phyloP scores from a whole-genome alignment of 2,329 filamentous ascomycete genomes.

The Rhinocladiella similis region DNA sequence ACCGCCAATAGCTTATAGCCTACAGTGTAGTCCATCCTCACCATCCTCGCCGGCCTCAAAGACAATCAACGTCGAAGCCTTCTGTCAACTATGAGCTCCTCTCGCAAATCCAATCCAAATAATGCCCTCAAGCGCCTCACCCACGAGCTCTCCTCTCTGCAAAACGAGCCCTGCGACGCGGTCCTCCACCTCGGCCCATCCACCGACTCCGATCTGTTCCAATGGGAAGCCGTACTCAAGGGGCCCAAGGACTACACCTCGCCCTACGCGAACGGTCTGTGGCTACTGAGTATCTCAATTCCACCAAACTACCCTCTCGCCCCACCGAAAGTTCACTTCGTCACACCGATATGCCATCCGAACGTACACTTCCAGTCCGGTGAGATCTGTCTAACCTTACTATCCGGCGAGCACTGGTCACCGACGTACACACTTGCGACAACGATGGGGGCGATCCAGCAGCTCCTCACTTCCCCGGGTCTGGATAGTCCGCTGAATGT shows the following conservation, averaged over 20 bases:
- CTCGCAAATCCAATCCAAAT: slow-evolving; percentile 13
- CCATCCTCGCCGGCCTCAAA: no score
- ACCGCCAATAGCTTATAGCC: background rate
- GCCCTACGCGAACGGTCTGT: slow-evolving; percentile 63
- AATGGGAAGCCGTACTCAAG: slow-evolving; percentile 62
- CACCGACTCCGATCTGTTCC: slow-evolving; percentile 57
- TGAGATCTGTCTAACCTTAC: slow-evolving; percentile 90
- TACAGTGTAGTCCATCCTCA: background rate
- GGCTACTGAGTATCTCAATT: slow-evolving; percentile 76
- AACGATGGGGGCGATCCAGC: slow-evolving; percentile 49
- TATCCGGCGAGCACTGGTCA: slow-evolving; percentile 73
- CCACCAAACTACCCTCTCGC: slow-evolving; percentile 75
- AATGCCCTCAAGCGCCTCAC: slow-evolving; percentile 59
- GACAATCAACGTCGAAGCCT: no score
- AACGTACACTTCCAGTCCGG: slow-evolving; percentile 75
- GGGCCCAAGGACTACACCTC: slow-evolving; percentile 44
- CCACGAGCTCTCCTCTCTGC: slow-evolving; percentile 61
- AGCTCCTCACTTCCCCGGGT: slow-evolving; percentile 46
- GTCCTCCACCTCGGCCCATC: slow-evolving; percentile 58
- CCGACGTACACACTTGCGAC: slow-evolving; percentile 73
- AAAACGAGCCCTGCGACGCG: slow-evolving; percentile 56
- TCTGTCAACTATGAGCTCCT: background rate
- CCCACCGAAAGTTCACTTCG: slow-evolving; percentile 76
- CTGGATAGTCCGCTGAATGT: slow-evolving; percentile 51
- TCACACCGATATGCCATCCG: slow-evolving; percentile 81